Base-by-base conservation (phyloP, 2,329 filamentous ascomycete species). In the Botrytis byssoidea region DNA sequence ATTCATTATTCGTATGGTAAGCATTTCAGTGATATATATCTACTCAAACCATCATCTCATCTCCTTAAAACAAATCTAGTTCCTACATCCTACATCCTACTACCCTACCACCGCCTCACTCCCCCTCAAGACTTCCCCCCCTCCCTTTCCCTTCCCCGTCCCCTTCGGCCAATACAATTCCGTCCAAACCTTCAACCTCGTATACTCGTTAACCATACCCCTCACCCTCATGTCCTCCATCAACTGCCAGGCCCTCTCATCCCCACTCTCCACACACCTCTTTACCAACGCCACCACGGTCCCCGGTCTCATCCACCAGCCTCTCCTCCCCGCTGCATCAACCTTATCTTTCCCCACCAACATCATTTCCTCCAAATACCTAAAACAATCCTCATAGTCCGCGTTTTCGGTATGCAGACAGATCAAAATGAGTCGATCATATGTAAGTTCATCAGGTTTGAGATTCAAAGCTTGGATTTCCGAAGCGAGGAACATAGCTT, bases 381-480 rank as follows among this genome's bases (percentile, higher is more conserved):
- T 76, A 72, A 87, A 83, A 0, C 85, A 86, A 74, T 85, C 84
- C 73, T 86, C 85, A 40, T 85, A 83, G 63, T 84, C 76, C 12
- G 83, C 81, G 8, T 83, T 81, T 60, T 73, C 73, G 5, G 57
- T 29, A 4, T 73, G 51, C 7, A 88, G 76, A 77, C 89, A 92
- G 61, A 89, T 84, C 20, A 89, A 80, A 25, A 92, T 86, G 18
- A 92, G 82, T 7, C 86, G 84, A 76, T 92, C 89, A 76, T 92
- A 92, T 0, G 90, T 92, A 29, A 86, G 76, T n/a, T 82, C 79
- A 74, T 90, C 85, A 0, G 90, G 89, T 25, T 83, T 78, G 42
- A 91, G 81, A 12, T 83, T 83, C 14, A 90, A 82, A 16, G 86
- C 84, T 9, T 86, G 83, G 86, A 92, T 90, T 78, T 92, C 90